Conservation (phyloP, 176 grass and related monocot genomes). For the Puccinellia tenuiflora region DNA sequence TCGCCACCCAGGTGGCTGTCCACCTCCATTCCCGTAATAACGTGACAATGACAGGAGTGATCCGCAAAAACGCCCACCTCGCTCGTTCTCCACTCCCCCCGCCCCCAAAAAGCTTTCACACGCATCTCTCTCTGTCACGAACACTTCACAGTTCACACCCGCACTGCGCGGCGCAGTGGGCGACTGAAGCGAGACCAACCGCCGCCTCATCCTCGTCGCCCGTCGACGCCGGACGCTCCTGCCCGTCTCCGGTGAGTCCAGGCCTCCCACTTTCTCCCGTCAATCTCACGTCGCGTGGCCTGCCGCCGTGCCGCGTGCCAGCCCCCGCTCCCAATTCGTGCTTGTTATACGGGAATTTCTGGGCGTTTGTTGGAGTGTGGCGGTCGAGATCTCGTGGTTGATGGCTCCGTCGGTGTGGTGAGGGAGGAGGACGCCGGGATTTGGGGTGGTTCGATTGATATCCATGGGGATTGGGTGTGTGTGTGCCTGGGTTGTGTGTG, state of each 20-base stretch:
- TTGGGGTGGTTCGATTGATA: background rate
- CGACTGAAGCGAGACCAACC: background rate
- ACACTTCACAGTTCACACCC: constrained; percentile 7
- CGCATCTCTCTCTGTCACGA: background rate
- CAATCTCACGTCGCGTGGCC: background rate
- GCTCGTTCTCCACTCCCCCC: background rate
- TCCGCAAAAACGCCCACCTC: constrained; percentile 21
- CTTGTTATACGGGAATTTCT: background rate
- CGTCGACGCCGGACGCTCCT: background rate
- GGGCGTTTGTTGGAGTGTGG: background rate
- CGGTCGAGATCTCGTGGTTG: constrained; percentile 31
- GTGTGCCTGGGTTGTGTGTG: background rate
- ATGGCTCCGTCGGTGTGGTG: background rate
- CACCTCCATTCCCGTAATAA: constrained; percentile 30
- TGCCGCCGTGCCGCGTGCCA: background rate
- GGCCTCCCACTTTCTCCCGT: background rate
- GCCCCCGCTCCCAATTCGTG: background rate
- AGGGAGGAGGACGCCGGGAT: background rate
- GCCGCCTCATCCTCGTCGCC: background rate
- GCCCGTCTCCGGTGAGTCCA: constrained; percentile 18
- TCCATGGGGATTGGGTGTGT: background rate
- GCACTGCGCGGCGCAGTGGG: constrained; percentile 28
- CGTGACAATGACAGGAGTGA: constrained; percentile 19
- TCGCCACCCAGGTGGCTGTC: constrained; percentile 16
- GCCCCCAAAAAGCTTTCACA: background rate